Conservation (phyloP, 208 protist genomes). For the Crithidia brevicula region DNA sequence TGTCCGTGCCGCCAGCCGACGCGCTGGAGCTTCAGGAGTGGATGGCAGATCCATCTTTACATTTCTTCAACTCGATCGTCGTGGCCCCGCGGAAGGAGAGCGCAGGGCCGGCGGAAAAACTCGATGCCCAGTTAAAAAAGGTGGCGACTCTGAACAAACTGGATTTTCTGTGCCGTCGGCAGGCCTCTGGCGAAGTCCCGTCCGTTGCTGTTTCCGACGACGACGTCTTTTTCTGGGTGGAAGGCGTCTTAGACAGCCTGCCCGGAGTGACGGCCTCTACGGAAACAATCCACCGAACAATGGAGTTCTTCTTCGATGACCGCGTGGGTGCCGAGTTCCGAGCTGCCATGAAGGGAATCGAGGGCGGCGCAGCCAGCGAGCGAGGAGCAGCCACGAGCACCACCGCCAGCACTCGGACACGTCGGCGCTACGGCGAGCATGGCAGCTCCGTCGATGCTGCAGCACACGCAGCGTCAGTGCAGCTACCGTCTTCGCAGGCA, state of each 20-base stretch:
- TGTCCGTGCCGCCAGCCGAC: background rate
- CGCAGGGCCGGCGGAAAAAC: conserved; percentile 1
- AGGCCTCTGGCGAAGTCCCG: conserved; percentile 15
- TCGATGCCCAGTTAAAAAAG: conserved; percentile 25
- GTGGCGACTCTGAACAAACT: conserved; percentile 20
- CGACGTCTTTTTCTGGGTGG: conserved; percentile 40
- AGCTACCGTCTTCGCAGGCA: background rate
- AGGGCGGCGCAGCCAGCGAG: too few species aligned
- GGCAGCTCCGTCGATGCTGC: background rate
- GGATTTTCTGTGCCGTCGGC: conserved; percentile 27
- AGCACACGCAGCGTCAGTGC: background rate
- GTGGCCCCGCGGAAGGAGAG: conserved; percentile 18
- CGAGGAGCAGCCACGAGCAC: background rate
- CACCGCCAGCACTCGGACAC: background rate
- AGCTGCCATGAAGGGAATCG: background rate
- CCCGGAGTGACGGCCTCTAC: conserved; percentile 42
- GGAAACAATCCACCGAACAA: conserved; percentile 30
- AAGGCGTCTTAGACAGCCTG: conserved; percentile 45
- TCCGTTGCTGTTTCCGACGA: conserved; percentile 30
- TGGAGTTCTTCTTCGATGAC: conserved; percentile 46
- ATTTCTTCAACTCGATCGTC: conserved; percentile 37
- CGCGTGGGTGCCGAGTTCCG: conserved; percentile 29
- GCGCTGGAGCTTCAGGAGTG: conserved; percentile 29
- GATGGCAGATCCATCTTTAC: conserved; percentile 27
- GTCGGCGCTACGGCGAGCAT: background rate